Conservation (phyloP, 2,329 filamentous ascomycete genomes). For the Metarhizium guizhouense region DNA sequence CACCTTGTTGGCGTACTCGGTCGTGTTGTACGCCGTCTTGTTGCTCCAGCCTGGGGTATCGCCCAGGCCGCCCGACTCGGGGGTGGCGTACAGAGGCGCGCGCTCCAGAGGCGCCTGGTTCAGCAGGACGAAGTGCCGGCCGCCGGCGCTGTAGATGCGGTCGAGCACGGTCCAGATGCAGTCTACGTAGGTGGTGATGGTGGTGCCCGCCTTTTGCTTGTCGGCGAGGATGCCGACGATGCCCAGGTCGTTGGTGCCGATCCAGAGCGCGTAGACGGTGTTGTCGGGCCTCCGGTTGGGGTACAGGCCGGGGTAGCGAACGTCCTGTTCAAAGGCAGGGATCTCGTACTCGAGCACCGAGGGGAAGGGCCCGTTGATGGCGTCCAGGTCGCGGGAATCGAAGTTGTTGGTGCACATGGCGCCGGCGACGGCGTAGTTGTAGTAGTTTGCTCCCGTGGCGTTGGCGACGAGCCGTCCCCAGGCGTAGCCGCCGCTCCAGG, state of each 20-base stretch:
- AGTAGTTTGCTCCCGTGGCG: slow-evolving; percentile 45
- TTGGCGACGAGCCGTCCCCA: slow-evolving; percentile 62
- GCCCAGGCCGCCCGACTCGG: neutral
- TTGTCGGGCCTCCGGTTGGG: slow-evolving; percentile 38
- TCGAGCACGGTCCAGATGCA: slow-evolving; percentile 60
- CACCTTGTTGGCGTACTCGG: slow-evolving; percentile 35
- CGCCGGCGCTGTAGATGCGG: slow-evolving; percentile 55
- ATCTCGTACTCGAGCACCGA: slow-evolving; percentile 54
- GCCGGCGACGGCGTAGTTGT: slow-evolving; percentile 65
- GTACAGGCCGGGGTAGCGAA: slow-evolving; percentile 29
- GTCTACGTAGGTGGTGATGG: slow-evolving; percentile 54
- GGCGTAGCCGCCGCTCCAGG: slow-evolving; percentile 54
- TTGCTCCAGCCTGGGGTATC: slow-evolving; percentile 33
- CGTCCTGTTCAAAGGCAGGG: slow-evolving; percentile 45
- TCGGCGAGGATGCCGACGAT: slow-evolving; percentile 57
- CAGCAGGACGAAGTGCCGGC: slow-evolving; percentile 61
- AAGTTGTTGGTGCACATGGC: slow-evolving; percentile 65
- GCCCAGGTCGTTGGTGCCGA: slow-evolving; percentile 74
- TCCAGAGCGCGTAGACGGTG: slow-evolving; percentile 70
- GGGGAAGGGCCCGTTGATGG: slow-evolving; percentile 49
- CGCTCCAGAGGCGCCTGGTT: slow-evolving; percentile 60
- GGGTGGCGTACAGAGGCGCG: slow-evolving; percentile 52
- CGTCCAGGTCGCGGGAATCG: slow-evolving; percentile 42
- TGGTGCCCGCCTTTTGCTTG: slow-evolving; percentile 47
- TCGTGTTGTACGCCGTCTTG: slow-evolving; percentile 36